Conservation (phyloP, 768 basidiomycete genomes). For the Collybiopsis luxurians region DNA sequence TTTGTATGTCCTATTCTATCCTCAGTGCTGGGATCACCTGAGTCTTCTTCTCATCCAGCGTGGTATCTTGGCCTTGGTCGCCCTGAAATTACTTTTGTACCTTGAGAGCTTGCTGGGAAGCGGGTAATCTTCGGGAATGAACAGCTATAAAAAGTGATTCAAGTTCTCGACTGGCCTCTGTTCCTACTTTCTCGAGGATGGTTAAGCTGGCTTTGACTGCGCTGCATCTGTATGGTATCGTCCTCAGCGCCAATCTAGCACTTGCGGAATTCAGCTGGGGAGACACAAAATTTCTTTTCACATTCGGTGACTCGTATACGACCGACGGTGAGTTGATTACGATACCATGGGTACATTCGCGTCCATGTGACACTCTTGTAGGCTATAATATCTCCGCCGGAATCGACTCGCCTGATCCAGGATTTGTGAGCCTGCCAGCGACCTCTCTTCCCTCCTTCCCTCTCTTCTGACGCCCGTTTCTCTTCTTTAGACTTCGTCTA, state of each 20-base stretch:
- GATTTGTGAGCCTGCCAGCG: slow-evolving; percentile 38
- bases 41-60: slow-evolving; percentile 1
- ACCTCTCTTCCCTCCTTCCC: too few relatives aligned
- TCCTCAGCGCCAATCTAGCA: background rate
- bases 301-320: slow-evolving; percentile 66
- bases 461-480: slow-evolving; percentile 4
- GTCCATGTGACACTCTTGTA: too few relatives aligned
- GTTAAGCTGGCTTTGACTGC: background rate
- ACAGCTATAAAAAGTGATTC: background rate
- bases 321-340: slow-evolving; percentile 31
- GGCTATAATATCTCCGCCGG: slow-evolving; percentile 61
- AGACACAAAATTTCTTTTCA: slow-evolving; percentile 39
- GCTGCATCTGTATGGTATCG: background rate
- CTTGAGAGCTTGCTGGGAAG: background rate
- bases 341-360: too few relatives aligned
- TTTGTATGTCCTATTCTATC: background rate
- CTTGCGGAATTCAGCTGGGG: slow-evolving; percentile 6
- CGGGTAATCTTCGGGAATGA: background rate
- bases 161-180: background rate
- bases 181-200: background rate
- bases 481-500: slow-evolving; percentile 47
- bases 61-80: background rate
- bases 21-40: too few relatives aligned
- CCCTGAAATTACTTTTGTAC: background rate
- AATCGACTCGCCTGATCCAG: slow-evolving; percentile 47